phyloP scores from a whole-genome alignment of 345 rosid genomes.

The Eucalyptus brandiana region DNA sequence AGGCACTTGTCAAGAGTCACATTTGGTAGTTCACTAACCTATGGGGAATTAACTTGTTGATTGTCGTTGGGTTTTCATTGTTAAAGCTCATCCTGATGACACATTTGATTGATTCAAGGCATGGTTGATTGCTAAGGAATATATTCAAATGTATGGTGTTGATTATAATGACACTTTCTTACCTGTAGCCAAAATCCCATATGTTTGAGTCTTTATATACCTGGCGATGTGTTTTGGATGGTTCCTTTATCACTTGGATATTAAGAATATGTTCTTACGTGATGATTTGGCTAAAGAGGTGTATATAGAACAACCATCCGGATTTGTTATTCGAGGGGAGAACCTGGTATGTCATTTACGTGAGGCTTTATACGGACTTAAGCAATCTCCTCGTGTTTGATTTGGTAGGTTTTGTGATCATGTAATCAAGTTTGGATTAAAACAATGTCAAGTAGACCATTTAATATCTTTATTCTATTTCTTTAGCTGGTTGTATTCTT shows the following conservation, averaged over 20 bases:
- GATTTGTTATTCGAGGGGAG: not conserved
- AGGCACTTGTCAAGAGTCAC: not conserved
- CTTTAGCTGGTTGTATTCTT: too few species aligned
- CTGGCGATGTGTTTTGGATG: not conserved
- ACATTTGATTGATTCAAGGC: not conserved
- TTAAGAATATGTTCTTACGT: too few species aligned
- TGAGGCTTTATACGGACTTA: not conserved
- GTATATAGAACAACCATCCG: not conserved
- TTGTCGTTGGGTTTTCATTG: not conserved
- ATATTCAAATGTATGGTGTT: not conserved
- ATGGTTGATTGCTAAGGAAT: not conserved
- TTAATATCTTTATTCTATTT: too few species aligned
- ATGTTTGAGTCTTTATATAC: not conserved
- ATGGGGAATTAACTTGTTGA: too few species aligned
- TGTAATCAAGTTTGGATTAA: not conserved
- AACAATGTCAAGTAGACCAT: too few species aligned
- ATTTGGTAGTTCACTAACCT: not conserved
- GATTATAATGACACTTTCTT: not conserved
- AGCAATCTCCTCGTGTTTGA: not conserved
- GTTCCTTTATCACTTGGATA: too few species aligned
- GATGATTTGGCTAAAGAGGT: not conserved
- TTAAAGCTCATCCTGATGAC: not conserved
- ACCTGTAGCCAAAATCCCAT: not conserved
- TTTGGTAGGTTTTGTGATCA: not conserved
- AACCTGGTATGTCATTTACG: not conserved